Evolutionary conservation across 176 grass and related monocot species (phyloP), one percentile per base, ranked within the genome.

Genomic region (Poa annua): DNA sequence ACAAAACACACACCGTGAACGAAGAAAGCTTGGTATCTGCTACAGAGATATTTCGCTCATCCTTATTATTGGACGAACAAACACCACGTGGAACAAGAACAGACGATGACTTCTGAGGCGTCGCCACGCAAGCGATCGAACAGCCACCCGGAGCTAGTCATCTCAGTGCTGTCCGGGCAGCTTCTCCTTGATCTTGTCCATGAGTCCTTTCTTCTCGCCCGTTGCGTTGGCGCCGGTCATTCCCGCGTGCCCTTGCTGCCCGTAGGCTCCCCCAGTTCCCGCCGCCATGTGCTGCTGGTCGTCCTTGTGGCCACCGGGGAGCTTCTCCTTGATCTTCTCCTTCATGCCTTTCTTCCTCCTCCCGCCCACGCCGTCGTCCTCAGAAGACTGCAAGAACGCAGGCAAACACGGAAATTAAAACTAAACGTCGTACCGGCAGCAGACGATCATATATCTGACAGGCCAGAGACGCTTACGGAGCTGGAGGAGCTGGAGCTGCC

Each of bases 301-400:
- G 14, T 36, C 41, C 29, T 79, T 79, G 53, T 89, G 67, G 34
- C 55, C 73, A 11, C 86, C 86, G 0, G 88, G 88, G 17, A 94
- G 17, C 35, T 91, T 91, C 86, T 91, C 92, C 84, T 88, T 94
- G 25, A 94, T 87, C 87, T 94, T 94, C n/a, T 94, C 92, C 47
- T 91, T 94, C 3, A 94, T 14, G 8, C 87, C 70, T 62, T 94
- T 94, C 91, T 92, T 91, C 85, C 89, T 85, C 34, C 88, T 61
- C 11, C 92, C 86, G 9, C 92, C 92, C 65, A 87, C 60, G 10
- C 84, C 89, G 2, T 94, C 92, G 45, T 94, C 92, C 84, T 94
- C 92, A 0, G 86, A 94, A 45, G 76, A 79, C 71, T 24, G 69
- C 5, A 60, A 20, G 9, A 19, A 41, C 7, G 2, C 29, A 29